Conservation (phyloP, 2,329 filamentous ascomycete genomes). For the Hypoxylon sp. region DNA sequence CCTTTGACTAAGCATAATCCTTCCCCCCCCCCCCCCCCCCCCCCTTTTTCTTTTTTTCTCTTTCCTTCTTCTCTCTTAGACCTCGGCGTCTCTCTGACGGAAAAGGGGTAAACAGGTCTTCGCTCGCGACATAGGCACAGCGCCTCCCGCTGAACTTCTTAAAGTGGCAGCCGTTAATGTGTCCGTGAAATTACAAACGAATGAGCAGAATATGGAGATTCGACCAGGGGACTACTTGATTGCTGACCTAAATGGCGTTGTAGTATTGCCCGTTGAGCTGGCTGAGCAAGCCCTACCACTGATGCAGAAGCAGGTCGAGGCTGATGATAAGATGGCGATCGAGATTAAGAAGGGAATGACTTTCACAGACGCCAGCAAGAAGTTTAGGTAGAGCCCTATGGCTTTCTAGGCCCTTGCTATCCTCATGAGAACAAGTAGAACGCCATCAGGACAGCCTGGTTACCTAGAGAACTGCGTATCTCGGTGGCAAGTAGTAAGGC, state of each 20-base stretch:
- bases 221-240: slow-evolving; percentile 63
- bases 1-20: slow-evolving; percentile 11
- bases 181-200: slow-evolving; percentile 57
- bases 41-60: too few species aligned
- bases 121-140: slow-evolving; percentile 61
- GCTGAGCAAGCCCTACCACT: slow-evolving; percentile 59
- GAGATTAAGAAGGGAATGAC: slow-evolving; percentile 61
- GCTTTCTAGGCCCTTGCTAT: neutral
- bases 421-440: too few species aligned
- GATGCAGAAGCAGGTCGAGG: slow-evolving; percentile 60
- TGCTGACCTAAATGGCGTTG: slow-evolving; percentile 63
- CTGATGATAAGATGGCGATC: slow-evolving; percentile 60
- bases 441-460: too few species aligned
- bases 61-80: too few species aligned
- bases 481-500: too few species aligned
- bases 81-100: neutral
- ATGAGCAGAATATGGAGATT: slow-evolving; percentile 58
- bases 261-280: slow-evolving; percentile 59
- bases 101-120: slow-evolving; percentile 55
- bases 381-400: slow-evolving; percentile 53
- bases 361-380: slow-evolving; percentile 62
- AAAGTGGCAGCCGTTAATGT: slow-evolving; percentile 62
- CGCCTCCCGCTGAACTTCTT: slow-evolving; percentile 60
- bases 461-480: too few species aligned
- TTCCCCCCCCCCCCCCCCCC: neutral